Evolutionary conservation across 2,329 filamentous ascomycete species (phyloP).

Genomic region (Fusarium pseudoanthophilum): DNA sequence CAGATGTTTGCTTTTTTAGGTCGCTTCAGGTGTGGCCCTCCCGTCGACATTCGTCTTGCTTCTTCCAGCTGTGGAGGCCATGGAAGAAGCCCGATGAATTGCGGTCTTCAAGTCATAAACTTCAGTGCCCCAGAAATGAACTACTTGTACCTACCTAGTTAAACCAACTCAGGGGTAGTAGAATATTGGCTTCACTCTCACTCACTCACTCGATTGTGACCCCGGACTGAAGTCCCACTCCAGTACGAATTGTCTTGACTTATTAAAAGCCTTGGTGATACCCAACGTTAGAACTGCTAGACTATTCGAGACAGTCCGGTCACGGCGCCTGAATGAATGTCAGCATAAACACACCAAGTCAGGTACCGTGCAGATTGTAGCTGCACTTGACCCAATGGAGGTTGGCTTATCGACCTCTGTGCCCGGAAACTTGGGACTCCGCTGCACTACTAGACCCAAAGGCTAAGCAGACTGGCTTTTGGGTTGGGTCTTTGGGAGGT

Average conservation of each 20-base stretch:
- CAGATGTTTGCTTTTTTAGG: slow-evolving; percentile 27
- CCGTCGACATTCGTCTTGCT: background rate
- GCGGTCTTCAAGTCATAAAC: slow-evolving; percentile 9
- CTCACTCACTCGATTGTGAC: background rate
- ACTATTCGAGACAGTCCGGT: background rate
- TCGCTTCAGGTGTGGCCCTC: slow-evolving; percentile 31
- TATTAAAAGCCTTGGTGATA: slow-evolving; percentile 5
- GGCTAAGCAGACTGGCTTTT: slow-evolving; percentile 20
- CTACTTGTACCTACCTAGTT: background rate
- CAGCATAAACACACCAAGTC: slow-evolving; percentile 19
- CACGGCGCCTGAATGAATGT: slow-evolving; percentile 8
- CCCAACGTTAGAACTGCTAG: background rate
- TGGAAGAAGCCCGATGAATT: slow-evolving; percentile 16
- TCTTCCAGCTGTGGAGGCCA: background rate
- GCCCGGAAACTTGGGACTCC: slow-evolving; percentile 35
- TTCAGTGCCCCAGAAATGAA: slow-evolving; percentile 3
- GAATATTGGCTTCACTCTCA: slow-evolving; percentile 1
- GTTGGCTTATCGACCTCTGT: slow-evolving; percentile 12
- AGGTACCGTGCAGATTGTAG: slow-evolving; percentile 22
- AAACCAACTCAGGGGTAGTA: slow-evolving; percentile 17
- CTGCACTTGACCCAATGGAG: slow-evolving; percentile 13
- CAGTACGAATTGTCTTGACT: background rate
- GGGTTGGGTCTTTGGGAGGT: slow-evolving; percentile 3
- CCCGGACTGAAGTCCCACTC: slow-evolving; percentile 9
- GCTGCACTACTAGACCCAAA: slow-evolving; percentile 17